Evolutionary conservation across 139 green algal genomes (phyloP).

Genomic region (Zygnema circumcarinatum): DNA sequence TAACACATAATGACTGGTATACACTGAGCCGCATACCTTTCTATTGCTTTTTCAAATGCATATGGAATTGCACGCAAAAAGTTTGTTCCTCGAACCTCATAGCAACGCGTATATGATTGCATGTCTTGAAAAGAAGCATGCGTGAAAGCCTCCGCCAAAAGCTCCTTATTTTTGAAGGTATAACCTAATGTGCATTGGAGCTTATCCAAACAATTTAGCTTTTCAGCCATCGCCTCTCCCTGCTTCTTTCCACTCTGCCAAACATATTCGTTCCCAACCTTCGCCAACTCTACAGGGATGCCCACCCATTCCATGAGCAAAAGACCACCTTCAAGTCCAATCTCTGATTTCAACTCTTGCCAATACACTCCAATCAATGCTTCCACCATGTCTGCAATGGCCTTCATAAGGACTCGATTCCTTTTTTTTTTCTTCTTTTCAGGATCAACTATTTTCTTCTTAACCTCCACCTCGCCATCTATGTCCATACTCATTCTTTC

Average conservation of each 20-base stretch:
- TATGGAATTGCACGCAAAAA: no score
- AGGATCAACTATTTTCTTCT: background rate
- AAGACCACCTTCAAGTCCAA: background rate
- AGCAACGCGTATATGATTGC: background rate
- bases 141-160: slow-evolving; percentile 40
- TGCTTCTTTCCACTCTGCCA: slow-evolving; percentile 5
- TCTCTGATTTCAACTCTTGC: background rate
- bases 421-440: background rate
- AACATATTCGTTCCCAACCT: background rate
- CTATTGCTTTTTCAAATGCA: no score
- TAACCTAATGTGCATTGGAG: slow-evolving; percentile 15
- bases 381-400: slow-evolving; percentile 43
- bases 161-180: background rate
- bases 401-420: slow-evolving; percentile 11
- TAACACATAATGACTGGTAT: background rate
- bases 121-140: slow-evolving; percentile 11
- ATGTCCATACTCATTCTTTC: background rate
- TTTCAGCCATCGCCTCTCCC: background rate
- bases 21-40: no score
- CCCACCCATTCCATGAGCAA: slow-evolving; percentile 46
- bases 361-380: slow-evolving; percentile 24
- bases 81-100: no score
- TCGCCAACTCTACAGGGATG: background rate
- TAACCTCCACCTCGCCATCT: slow-evolving; percentile 12
- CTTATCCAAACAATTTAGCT: background rate